Evolutionary conservation across 1,284 basidiomycete species (phyloP), one percentile per base, ranked within the genome.

Genomic region (Pseudomicrostroma phylloplanum): DNA sequence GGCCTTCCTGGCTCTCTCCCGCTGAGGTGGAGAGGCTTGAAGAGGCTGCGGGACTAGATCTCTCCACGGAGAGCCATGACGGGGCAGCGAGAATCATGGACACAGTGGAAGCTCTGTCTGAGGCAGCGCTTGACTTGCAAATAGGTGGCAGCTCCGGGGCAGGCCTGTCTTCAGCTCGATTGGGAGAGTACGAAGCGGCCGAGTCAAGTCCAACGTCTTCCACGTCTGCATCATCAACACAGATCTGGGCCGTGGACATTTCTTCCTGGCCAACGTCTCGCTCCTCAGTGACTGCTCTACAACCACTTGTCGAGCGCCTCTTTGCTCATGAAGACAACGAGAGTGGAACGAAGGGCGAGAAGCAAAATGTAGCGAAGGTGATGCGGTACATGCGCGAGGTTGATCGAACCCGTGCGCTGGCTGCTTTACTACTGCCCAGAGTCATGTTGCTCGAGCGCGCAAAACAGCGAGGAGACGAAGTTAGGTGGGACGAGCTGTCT

Each of bases 361-460:
- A 54, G 51, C 51, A 15, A 21, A 53, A 58, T 12, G 40, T 21
- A 55, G 59, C 19, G 2, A 60, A 56, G 21, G 59, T 60, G 11
- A 56, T 42, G 25, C 19, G 59, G 21, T 60, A 58, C 26, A 36
- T 60, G 7, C 59, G 59, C 13, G 59, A 60, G 43, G 48, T 60
- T 11, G 59, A 60, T 55, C 54, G 56, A 41, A 60, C 56, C 39
- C 36, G 59, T 56, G 39, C 41, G n/a, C 21, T 54, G 13, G 51
- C 51, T 17, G 51, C 51, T 11, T 19, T 54, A 7, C 51, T 58
- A 19, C 36, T 57, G 13, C 56, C 56, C 13, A 19, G 40, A 7
- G 21, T 57, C 46, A 40, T 40, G 19, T 7, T 57, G n/a, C 40
- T 39, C 36, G 41, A 6, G 23, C 41, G 7, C 42, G 60, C 57